Base-by-base conservation (phyloP, 306 rosid genomes). In the Datisca glomerata region DNA sequence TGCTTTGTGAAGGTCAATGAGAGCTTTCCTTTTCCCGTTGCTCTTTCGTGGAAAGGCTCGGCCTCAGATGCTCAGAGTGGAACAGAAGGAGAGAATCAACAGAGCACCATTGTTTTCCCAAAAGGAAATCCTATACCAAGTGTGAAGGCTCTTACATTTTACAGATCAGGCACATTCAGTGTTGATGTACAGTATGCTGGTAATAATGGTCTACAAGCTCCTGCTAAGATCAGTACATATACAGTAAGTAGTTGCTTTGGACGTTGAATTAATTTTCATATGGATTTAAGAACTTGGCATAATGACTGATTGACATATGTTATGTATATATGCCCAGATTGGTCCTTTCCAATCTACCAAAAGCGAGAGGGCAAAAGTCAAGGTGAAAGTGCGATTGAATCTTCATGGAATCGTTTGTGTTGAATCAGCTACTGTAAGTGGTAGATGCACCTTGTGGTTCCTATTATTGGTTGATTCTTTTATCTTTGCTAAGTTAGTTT, bases 1-100 rank as follows among this genome's bases (percentile, higher is more conserved):
- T n/a, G n/a, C n/a, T n/a, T n/a, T n/a, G n/a, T n/a, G 66, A 37
- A 89, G 97, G 95, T 89, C 42, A 77, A 72, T 0, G 95, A 89
- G 63, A 77, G 72, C 67, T 77, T 84, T 40, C 93, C 98, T 2
- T 89, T 67, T 65, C 53, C 91, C 4, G 66, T 84, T 45, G 67
- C 91, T 16, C 59, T 89, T 45, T 68, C 86, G 0, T 83, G 95
- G 97, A 83, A 83, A 61, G 93, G 81, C 57, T 21, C 84, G 43
- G 80, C 70, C 40, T 65, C 84, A 4, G 93, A 84, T 33, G 43
- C 66, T 49, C 95, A 68, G 47, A 76, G 72, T 1, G 79, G 69
- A 35, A 75, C 56, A 50, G 32, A 70, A 5, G 36, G n/a, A 8
- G 94, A 81, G 20, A 78, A 65, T 47, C 65, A 61, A 21, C 83